phyloP scores from a whole-genome alignment of 164 flowering plant genomes.

The Annona cherimola region DNA sequence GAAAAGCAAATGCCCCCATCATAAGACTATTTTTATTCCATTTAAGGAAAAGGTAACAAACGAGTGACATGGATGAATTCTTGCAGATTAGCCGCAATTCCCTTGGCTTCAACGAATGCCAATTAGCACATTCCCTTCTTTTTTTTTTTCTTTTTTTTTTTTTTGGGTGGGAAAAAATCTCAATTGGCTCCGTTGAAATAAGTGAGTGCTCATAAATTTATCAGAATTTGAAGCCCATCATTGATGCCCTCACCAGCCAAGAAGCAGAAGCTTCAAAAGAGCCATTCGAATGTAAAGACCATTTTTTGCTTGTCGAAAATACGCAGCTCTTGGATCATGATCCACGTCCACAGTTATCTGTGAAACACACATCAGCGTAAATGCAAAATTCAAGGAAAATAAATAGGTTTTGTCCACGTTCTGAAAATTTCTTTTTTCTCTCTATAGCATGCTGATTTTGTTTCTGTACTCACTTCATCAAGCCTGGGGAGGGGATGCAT shows the following conservation, averaged over 20 bases:
- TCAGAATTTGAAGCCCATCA: not conserved
- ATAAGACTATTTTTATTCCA: no score
- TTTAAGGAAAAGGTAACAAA: no score
- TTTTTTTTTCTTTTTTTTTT: no score
- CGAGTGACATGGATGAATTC: no score
- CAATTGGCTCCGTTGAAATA: no score
- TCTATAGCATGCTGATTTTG: not conserved
- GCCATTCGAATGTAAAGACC: constrained; percentile 97
- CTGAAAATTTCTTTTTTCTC: not conserved
- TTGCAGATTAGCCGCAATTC: no score
- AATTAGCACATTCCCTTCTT: no score
- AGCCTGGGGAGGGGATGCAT: constrained; percentile 99
- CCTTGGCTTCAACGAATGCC: no score
- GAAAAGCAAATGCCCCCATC: no score
- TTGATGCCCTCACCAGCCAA: constrained; percentile 66
- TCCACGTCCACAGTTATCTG: constrained; percentile 94
- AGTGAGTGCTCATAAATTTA: not conserved
- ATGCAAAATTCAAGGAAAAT: not conserved
- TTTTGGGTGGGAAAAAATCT: no score
- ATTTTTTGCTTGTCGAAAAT: constrained; percentile 97
- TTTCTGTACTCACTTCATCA: constrained; percentile 59
- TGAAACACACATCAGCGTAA: constrained; percentile 3
- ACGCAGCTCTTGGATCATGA: constrained; percentile 92
- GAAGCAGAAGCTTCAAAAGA: constrained; percentile 82
- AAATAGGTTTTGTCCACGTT: not conserved